phyloP scores from a whole-genome alignment of 2,329 filamentous ascomycete genomes.

The Pezicula carpinea region DNA sequence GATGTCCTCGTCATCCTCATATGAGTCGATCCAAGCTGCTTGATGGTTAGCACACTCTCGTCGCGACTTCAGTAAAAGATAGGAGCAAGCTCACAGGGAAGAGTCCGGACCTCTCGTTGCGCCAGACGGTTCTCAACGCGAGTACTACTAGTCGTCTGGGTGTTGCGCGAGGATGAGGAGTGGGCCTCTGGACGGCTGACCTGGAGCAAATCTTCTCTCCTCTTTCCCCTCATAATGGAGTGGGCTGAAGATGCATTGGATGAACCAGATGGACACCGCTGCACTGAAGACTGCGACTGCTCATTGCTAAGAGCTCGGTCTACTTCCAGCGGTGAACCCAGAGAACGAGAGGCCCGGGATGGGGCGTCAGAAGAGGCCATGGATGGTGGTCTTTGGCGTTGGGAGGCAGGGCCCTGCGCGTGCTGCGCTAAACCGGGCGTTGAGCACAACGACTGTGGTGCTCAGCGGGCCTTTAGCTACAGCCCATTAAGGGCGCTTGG shows the following conservation, averaged over 20 bases:
- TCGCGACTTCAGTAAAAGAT: background rate
- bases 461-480: background rate
- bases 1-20: conserved; percentile 24
- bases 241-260: conserved; percentile 18
- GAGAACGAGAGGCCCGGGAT: conserved; percentile 10
- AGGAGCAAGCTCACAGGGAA: conserved; percentile 22
- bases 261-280: conserved; percentile 16
- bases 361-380: conserved; percentile 13
- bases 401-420: background rate
- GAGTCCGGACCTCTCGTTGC: conserved; percentile 22
- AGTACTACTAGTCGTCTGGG: conserved; percentile 21
- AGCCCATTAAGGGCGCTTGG: too few relatives aligned
- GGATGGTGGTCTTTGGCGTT: conserved; percentile 1
- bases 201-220: conserved; percentile 3
- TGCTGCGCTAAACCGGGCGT: background rate
- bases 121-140: conserved; percentile 15
- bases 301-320: conserved; percentile 21
- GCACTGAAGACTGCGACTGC: background rate
- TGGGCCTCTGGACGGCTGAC: conserved; percentile 16
- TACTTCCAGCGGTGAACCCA: conserved; percentile 16
- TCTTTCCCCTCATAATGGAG: conserved; percentile 17
- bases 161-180: conserved; percentile 23
- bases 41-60: conserved; percentile 7
- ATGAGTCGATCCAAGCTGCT: conserved; percentile 29
- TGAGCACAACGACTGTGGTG: background rate